These are phyloP conservation scores for Penicillium ochrochloron DNA, from an alignment of 495 filamentous ascomycete species.

Conservation along the genomic window DNA sequence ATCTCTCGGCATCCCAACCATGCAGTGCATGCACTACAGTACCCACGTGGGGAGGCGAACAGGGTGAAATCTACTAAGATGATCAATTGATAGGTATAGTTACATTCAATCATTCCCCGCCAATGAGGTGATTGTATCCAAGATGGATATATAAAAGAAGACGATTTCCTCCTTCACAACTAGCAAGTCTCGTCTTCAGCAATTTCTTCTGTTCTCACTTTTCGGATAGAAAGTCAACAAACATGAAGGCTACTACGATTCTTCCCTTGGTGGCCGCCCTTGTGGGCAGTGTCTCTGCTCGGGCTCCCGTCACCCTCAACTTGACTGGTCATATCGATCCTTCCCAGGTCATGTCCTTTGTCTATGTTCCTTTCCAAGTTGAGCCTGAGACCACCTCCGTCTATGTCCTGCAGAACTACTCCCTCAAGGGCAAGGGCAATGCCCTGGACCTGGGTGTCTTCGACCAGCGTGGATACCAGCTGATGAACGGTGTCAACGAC, in stretches of 20 bases:
- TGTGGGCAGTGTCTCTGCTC: background rate
- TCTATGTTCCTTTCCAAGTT: slow-evolving; percentile 10
- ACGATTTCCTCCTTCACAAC: background rate
- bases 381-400: slow-evolving; percentile 4
- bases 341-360: slow-evolving; percentile 9
- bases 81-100: background rate
- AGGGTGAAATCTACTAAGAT: background rate
- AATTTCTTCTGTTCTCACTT: background rate
- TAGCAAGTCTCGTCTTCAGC: background rate
- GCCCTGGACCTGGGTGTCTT: slow-evolving; percentile 9
- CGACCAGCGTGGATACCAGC: slow-evolving; percentile 6
- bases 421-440: slow-evolving; percentile 5
- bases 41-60: background rate
- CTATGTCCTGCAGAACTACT: slow-evolving; percentile 10
- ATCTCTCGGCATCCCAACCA: background rate
- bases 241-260: background rate
- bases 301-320: slow-evolving; percentile 1
- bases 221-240: background rate
- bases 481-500: slow-evolving; percentile 1
- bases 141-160: background rate
- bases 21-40: too few species aligned
- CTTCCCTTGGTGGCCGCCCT: slow-evolving; percentile 7
- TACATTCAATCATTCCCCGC: background rate
- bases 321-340: slow-evolving; percentile 9
- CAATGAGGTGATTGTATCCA: background rate